A percentile compares a stretch with the other conserved stretches of the same genome.
phyloP scores from a whole-genome alignment of 176 grass and related monocot genomes.

The Avena atlantica region DNA sequence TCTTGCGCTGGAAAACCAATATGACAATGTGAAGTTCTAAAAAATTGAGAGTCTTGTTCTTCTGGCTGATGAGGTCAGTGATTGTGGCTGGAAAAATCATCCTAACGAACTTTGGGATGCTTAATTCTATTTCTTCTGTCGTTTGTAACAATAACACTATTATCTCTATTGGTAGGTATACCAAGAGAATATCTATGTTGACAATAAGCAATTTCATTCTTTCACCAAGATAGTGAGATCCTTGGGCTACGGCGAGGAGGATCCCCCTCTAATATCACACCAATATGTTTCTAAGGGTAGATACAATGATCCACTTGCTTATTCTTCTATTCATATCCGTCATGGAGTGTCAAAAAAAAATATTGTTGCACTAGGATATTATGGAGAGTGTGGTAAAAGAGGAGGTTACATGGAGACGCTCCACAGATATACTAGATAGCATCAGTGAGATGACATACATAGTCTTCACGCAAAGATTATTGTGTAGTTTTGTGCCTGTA shows the following conservation, averaged over 20 bases:
- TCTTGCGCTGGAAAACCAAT: conserved; percentile 87
- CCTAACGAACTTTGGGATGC: background rate
- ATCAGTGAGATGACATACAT: too few relatives aligned
- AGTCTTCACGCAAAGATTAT: too few relatives aligned
- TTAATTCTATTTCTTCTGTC: background rate
- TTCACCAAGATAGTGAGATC: conserved; percentile 91
- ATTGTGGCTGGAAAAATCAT: background rate
- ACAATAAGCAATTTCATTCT: conserved; percentile 90
- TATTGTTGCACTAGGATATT: conserved; percentile 66
- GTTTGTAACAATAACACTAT: background rate
- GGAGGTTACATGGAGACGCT: conserved; percentile 93
- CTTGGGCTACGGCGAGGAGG: conserved; percentile 73
- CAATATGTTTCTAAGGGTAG: conserved; percentile 96
- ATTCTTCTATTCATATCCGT: background rate
- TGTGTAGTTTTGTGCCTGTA: too few relatives aligned
- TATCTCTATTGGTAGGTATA: conserved; percentile 70
- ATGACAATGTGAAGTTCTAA: conserved; percentile 80
- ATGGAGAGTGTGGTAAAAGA: conserved; percentile 98
- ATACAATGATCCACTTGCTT: conserved; percentile 20
- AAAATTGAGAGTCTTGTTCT: conserved; percentile 91
- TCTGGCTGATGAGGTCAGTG: conserved; percentile 92
- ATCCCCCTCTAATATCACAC: conserved; percentile 73
- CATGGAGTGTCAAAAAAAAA: conserved; percentile 35
- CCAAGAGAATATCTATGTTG: conserved; percentile 93
- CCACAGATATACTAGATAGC: conserved; percentile 49